phyloP scores from a whole-genome alignment of 768 basidiomycete genomes.

The Postia placenta region DNA sequence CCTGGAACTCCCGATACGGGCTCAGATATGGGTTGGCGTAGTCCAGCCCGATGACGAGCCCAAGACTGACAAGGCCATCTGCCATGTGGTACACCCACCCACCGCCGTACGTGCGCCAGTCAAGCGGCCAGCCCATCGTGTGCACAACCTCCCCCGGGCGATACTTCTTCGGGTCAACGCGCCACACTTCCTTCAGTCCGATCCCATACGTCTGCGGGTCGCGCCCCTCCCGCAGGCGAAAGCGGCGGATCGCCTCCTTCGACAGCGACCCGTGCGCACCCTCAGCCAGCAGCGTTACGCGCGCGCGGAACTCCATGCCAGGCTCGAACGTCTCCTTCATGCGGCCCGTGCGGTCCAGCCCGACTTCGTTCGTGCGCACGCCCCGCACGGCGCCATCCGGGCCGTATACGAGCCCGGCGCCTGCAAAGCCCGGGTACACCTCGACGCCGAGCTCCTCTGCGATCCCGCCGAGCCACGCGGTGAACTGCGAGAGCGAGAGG shows the following conservation, averaged over 20 bases:
- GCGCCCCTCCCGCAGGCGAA: constrained; percentile 57
- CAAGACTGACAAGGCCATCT: constrained; percentile 82
- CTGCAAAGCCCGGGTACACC: constrained; percentile 95
- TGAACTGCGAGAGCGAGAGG: constrained; percentile 81
- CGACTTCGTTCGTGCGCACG: constrained; percentile 91
- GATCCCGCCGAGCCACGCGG: constrained; percentile 81
- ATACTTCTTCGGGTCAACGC: constrained; percentile 60
- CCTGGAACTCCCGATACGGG: constrained; percentile 92
- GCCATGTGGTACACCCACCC: constrained; percentile 97
- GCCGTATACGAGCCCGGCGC: constrained; percentile 73
- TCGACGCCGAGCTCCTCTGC: constrained; percentile 89
- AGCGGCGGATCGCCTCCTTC: constrained; percentile 70
- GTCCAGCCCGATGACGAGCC: constrained; percentile 90
- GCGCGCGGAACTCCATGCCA: constrained; percentile 93
- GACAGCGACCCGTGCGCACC: constrained; percentile 91
- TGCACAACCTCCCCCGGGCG: constrained; percentile 83
- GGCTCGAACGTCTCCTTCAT: constrained; percentile 90
- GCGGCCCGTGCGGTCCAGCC: constrained; percentile 67
- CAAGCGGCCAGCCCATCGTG: constrained; percentile 91
- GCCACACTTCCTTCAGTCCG: constrained; percentile 97
- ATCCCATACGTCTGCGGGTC: constrained; percentile 95
- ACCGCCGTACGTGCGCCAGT: constrained; percentile 79
- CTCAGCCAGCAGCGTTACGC: constrained; percentile 88
- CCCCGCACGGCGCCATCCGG: constrained; percentile 66
- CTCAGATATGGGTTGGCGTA: constrained; percentile 91